phyloP scores from a whole-genome alignment of 768 basidiomycete species.

The Fibroporia radiculosa region DNA sequence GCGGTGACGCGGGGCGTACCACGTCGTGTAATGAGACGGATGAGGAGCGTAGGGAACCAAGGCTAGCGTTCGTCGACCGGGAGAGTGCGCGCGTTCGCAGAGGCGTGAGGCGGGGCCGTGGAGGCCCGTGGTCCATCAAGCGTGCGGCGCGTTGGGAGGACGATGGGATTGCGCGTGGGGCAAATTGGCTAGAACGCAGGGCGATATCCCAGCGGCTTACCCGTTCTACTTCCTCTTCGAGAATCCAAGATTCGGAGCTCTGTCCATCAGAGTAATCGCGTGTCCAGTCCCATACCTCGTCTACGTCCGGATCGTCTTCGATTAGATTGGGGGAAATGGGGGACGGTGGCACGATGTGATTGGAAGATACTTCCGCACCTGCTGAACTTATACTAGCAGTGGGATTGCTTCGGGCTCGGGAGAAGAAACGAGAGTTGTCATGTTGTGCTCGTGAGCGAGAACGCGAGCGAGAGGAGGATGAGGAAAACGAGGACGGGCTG shows the following conservation, averaged over 20 bases:
- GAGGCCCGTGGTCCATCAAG: background rate
- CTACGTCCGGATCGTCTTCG: conserved; percentile 10
- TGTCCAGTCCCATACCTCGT: conserved; percentile 19
- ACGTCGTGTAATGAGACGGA: background rate
- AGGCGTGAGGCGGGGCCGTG: conserved; percentile 1
- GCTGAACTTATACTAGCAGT: background rate
- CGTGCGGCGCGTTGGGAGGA: background rate
- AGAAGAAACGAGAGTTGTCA: background rate
- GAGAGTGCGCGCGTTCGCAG: conserved; percentile 11
- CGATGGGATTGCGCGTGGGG: background rate
- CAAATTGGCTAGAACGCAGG: background rate
- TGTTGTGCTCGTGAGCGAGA: background rate
- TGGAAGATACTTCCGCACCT: background rate
- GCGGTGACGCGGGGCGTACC: conserved; percentile 9
- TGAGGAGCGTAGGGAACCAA: background rate
- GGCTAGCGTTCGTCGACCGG: conserved; percentile 6
- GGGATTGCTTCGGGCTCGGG: background rate
- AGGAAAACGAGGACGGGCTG: conserved; percentile 1
- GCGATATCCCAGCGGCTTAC: conserved; percentile 11
- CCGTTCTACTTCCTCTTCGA: conserved; percentile 17
- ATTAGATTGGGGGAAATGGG: background rate
- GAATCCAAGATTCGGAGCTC: conserved; percentile 11
- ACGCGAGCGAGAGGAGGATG: background rate
- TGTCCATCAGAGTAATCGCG: conserved; percentile 3
- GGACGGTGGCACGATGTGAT: background rate